phyloP scores from a whole-genome alignment of 106 monocot genomes.

The Acorus gramineus region DNA sequence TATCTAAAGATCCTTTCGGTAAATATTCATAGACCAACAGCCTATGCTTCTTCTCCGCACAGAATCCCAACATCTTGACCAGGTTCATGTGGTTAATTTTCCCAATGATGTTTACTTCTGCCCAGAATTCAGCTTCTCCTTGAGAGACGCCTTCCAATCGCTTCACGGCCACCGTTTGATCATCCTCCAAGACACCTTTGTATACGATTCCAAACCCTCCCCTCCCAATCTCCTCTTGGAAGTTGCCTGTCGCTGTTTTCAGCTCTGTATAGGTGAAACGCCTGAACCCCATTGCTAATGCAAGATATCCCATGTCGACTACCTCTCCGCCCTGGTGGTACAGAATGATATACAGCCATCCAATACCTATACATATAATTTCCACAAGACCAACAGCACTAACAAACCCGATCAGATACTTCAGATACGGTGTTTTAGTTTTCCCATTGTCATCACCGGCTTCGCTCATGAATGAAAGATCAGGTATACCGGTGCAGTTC shows the following conservation, averaged over 20 bases:
- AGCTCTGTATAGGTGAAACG: conserved; percentile 4
- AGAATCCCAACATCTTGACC: conserved; percentile 30
- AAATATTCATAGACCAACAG: conserved; percentile 18
- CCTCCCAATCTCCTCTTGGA: conserved; percentile 3
- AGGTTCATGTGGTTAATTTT: conserved; percentile 33
- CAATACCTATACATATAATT: not conserved
- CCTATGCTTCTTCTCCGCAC: conserved; percentile 15
- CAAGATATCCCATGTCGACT: too few relatives aligned
- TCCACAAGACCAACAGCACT: not conserved
- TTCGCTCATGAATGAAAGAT: too few relatives aligned
- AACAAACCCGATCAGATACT: not conserved
- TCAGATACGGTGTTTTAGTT: not conserved
- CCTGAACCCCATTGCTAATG: conserved; percentile 4
- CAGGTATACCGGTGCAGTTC: too few relatives aligned
- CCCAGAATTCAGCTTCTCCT: conserved; percentile 25
- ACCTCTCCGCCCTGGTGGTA: not conserved
- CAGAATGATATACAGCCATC: conserved; percentile 6
- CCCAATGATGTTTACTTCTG: conserved; percentile 26
- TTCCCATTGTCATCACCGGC: too few relatives aligned
- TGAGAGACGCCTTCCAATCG: conserved; percentile 3
- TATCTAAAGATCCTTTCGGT: conserved; percentile 8
- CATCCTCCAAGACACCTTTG: conserved; percentile 17
- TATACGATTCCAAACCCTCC: conserved; percentile 4
- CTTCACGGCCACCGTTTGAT: conserved; percentile 9
- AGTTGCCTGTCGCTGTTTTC: conserved; percentile 4